Conservation (phyloP, 208 protist genomes). For the Trypanosoma cruzi region DNA sequence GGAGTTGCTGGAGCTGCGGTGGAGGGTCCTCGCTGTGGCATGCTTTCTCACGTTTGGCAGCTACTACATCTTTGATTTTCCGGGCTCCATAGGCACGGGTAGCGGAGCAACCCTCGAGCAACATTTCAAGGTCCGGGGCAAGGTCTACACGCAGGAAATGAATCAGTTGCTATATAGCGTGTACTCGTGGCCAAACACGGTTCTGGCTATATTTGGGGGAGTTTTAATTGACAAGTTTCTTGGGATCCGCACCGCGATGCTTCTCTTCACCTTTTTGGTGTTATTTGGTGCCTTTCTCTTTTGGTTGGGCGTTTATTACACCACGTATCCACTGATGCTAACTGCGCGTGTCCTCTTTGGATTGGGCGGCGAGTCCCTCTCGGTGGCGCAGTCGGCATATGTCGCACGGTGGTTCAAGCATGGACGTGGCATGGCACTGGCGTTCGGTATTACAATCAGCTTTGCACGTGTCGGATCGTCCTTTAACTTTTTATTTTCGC, state of each 20-base stretch:
- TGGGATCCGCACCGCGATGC: conserved; percentile 70
- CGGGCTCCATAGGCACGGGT: conserved; percentile 73
- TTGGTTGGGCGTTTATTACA: conserved; percentile 62
- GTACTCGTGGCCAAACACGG: conserved; percentile 93
- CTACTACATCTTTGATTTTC: conserved; percentile 87
- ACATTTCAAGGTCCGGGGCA: conserved; percentile 43
- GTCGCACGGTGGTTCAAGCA: conserved; percentile 92
- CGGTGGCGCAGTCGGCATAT: conserved; percentile 90
- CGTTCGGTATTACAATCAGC: conserved; percentile 92
- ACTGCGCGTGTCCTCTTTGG: conserved; percentile 87
- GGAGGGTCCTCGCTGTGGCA: conserved; percentile 70
- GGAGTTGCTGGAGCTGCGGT: conserved; percentile 71
- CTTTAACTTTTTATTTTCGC: conserved; percentile 93
- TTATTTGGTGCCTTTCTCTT: conserved; percentile 71
- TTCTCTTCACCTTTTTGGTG: conserved; percentile 83
- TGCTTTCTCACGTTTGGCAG: conserved; percentile 88
- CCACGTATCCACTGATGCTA: conserved; percentile 72
- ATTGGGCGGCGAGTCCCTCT: conserved; percentile 89
- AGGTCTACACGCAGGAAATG: conserved; percentile 80
- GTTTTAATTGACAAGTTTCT: conserved; percentile 91
- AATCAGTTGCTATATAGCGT: conserved; percentile 92
- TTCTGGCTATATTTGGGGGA: conserved; percentile 83
- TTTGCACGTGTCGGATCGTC: conserved; percentile 89
- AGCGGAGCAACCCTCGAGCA: conserved; percentile 61
- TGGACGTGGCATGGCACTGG: conserved; percentile 83